These are phyloP conservation scores for Alternaria burnsii DNA, from an alignment of 2,329 filamentous ascomycete species.

Conservation along the genomic window DNA sequence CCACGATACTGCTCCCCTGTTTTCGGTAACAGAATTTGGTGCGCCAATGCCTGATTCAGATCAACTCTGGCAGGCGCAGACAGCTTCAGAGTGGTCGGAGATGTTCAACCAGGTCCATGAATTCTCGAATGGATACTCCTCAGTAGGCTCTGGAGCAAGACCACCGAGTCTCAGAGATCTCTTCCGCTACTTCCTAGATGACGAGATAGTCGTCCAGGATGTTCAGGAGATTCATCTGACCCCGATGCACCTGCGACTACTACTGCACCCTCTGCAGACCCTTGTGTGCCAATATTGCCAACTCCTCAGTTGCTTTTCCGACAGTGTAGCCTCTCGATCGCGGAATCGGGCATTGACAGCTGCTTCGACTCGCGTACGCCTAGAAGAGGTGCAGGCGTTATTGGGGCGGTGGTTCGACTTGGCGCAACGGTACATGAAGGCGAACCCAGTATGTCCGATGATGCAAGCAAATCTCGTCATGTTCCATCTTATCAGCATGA, in stretches of 20 bases:
- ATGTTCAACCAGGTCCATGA: constrained; percentile 68
- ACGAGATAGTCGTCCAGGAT: constrained; percentile 63
- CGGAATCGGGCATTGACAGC: constrained; percentile 63
- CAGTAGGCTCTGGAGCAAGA: constrained; percentile 61
- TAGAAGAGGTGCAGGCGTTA: constrained; percentile 71
- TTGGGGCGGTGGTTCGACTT: constrained; percentile 74
- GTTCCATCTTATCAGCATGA: constrained; percentile 75
- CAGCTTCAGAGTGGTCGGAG: constrained; percentile 66
- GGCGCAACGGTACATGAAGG: constrained; percentile 64
- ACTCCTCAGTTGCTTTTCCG: constrained; percentile 71
- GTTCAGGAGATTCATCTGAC: constrained; percentile 60
- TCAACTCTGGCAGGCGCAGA: constrained; percentile 68
- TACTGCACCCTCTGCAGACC: constrained; percentile 73
- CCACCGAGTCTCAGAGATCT: constrained; percentile 70
- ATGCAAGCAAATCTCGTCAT: constrained; percentile 73
- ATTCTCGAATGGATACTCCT: constrained; percentile 62
- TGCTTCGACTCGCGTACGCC: constrained; percentile 65
- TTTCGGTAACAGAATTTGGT: constrained; percentile 71
- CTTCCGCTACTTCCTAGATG: constrained; percentile 73
- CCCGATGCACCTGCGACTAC: constrained; percentile 68
- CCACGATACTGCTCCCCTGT: constrained; percentile 57
- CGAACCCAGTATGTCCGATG: constrained; percentile 65
- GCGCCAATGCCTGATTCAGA: constrained; percentile 72
- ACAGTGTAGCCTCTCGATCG: constrained; percentile 59
- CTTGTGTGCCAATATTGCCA: constrained; percentile 71